Percentiles rank a stretch among this genome's conserved stretches.
These are phyloP conservation scores for Linnemannia exigua DNA, from an alignment of 192 early-diverging fungal species.

Conservation along the genomic window DNA sequence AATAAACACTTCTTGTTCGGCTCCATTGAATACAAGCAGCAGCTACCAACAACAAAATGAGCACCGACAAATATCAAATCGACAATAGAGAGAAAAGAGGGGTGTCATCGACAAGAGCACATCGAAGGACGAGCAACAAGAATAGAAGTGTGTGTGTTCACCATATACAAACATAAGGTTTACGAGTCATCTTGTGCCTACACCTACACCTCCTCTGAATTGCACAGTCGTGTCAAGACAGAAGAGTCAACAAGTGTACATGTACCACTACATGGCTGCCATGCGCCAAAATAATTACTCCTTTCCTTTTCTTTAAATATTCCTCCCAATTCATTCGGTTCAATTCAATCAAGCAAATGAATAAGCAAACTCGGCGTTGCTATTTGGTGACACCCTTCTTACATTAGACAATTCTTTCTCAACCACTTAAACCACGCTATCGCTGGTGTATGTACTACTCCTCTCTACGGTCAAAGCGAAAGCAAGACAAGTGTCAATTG, in stretches of 20 bases:
- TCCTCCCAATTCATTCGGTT: background rate
- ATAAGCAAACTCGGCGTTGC: background rate
- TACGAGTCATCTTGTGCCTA: background rate
- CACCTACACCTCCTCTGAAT: no score
- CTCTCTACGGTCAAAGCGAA: background rate
- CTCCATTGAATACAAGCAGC: background rate
- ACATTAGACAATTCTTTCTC: background rate
- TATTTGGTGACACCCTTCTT: background rate
- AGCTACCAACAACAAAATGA: background rate
- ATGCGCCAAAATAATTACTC: background rate
- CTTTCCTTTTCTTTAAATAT: background rate
- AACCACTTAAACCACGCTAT: no score
- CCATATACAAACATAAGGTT: background rate
- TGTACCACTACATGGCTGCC: background rate
- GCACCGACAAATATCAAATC: background rate
- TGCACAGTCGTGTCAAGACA: constrained; percentile 5
- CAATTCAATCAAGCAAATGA: background rate
- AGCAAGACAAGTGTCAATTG: background rate
- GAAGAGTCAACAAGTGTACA: background rate
- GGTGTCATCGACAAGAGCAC: constrained; percentile 6
- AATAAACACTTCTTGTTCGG: background rate
- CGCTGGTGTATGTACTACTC: background rate
- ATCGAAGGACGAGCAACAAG: background rate
- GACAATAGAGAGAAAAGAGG: background rate
- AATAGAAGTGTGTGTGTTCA: background rate